Evolutionary conservation across 2,329 filamentous ascomycete genomes (phyloP).

Genomic region (Aspergillus sojae): DNA sequence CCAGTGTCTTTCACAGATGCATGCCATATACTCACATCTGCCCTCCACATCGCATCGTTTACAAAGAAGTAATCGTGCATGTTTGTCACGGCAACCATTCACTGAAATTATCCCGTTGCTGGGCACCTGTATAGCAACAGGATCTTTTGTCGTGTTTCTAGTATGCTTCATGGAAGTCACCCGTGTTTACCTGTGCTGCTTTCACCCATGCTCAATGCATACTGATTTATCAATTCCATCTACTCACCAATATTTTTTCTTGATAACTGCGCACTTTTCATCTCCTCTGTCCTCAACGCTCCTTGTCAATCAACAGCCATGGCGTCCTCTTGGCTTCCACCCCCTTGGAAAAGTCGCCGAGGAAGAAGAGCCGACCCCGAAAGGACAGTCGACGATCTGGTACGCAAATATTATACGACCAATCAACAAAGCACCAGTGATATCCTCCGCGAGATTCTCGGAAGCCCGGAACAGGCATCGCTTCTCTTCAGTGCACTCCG

Average conservation of each 20-base stretch:
- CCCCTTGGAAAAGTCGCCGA: not conserved
- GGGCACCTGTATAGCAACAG: not conserved
- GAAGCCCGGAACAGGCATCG: conserved; percentile 23
- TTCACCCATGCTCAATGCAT: not conserved
- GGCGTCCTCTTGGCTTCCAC: conserved; percentile 2
- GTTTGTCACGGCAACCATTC: not conserved
- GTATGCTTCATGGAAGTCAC: not conserved
- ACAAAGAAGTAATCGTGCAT: not conserved
- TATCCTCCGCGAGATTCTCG: conserved; percentile 33
- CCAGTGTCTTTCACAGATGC: not conserved
- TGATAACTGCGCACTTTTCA: not conserved
- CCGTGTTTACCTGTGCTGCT: not conserved
- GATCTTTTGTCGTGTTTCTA: not conserved
- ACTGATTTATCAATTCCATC: not conserved
- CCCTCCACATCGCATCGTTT: not conserved
- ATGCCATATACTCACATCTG: not conserved
- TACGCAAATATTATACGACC: conserved; percentile 29
- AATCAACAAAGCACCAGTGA: conserved; percentile 26
- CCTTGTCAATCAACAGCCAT: not conserved
- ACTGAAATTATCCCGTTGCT: not conserved
- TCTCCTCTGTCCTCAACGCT: not conserved
- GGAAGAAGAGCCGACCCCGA: not conserved
- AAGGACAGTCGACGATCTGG: conserved; percentile 26
- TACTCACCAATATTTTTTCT: not conserved
- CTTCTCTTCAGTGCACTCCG: conserved; percentile 37